Evolutionary conservation across 225 moss, liverwort and hornwort species (phyloP).

Genomic region (Lunularia cruciata): DNA sequence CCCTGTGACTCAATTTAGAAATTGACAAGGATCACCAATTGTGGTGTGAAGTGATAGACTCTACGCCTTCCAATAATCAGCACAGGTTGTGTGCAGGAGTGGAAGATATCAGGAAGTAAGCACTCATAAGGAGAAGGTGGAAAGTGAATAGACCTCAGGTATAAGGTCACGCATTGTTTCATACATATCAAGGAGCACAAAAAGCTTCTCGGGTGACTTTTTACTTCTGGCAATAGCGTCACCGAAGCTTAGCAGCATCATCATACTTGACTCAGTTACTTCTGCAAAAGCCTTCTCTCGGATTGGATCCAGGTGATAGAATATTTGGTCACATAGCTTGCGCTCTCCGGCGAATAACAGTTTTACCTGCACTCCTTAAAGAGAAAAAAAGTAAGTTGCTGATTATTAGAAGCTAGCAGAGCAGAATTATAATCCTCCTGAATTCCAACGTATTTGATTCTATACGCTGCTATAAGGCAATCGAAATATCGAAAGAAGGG

Average conservation of each 20-base stretch:
- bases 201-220: slow-evolving; percentile 70
- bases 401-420: neutral
- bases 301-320: slow-evolving; percentile 71
- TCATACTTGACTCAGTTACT: slow-evolving; percentile 72
- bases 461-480: too few relatives aligned
- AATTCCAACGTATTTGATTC: neutral
- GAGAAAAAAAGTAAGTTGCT: neutral
- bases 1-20: too few relatives aligned
- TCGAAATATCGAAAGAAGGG: too few relatives aligned
- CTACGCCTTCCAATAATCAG: too few relatives aligned
- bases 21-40: too few relatives aligned
- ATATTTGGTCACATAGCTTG: slow-evolving; percentile 81
- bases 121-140: neutral
- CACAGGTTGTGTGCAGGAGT: too few relatives aligned
- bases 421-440: neutral
- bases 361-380: slow-evolving; percentile 57
- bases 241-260: slow-evolving; percentile 75
- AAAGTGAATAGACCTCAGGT: slow-evolving; percentile 52
- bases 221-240: slow-evolving; percentile 78
- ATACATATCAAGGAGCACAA: slow-evolving; percentile 82
- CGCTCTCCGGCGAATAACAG: slow-evolving; percentile 72
- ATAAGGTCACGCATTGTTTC: slow-evolving; percentile 80
- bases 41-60: too few relatives aligned
- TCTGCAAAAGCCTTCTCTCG: slow-evolving; percentile 73
- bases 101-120: too few relatives aligned